A percentile compares a stretch with the other conserved stretches of the same genome.
phyloP scores from a whole-genome alignment of 495 filamentous ascomycete genomes.

The Amphirosellinia nigrospora region DNA sequence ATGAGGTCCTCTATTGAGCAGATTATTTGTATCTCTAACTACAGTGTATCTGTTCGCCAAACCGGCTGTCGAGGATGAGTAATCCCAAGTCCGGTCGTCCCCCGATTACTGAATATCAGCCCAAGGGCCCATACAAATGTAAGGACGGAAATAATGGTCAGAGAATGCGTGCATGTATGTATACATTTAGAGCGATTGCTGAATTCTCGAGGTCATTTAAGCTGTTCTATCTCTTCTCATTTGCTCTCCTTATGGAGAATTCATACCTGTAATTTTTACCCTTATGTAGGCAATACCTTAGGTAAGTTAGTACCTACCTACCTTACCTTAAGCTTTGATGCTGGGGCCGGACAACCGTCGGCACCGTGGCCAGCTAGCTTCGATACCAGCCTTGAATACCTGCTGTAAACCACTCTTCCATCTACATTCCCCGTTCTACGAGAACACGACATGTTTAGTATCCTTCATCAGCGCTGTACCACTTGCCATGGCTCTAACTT shows the following conservation, averaged over 20 bases:
- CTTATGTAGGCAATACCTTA: too few species aligned
- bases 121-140: not conserved
- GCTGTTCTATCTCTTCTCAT: not conserved
- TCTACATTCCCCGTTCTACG: not conserved
- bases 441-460: not conserved
- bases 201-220: not conserved
- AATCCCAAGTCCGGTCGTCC: not conserved
- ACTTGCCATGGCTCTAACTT: not conserved
- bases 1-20: not conserved
- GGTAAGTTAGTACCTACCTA: not conserved
- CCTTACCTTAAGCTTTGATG: not conserved
- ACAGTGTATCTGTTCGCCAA: not conserved
- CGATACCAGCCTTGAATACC: not conserved
- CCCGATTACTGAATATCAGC: too few species aligned
- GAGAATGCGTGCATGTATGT: not conserved
- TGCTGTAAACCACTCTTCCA: conserved; percentile 7
- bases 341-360: not conserved
- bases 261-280: too few species aligned
- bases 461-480: not conserved
- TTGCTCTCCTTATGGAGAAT: too few species aligned
- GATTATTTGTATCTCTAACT: not conserved
- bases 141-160: not conserved
- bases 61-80: not conserved
- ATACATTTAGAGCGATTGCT: not conserved
- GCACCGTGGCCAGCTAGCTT: conserved; percentile 8